phyloP scores from a whole-genome alignment of 2,329 filamentous ascomycete species.

The Colletotrichum higginsianum region DNA sequence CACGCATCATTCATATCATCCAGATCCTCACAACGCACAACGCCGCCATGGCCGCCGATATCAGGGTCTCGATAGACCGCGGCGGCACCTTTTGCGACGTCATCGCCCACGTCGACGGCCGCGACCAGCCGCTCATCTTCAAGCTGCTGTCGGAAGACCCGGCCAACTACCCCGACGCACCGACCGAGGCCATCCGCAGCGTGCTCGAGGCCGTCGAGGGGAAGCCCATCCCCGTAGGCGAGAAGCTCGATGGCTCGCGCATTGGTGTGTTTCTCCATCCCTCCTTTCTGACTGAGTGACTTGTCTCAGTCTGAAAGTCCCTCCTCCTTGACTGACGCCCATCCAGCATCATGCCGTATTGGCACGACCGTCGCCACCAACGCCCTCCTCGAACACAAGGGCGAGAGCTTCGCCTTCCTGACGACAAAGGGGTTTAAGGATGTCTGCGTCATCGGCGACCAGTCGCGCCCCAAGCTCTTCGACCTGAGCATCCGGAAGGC shows the following conservation, averaged over 20 bases:
- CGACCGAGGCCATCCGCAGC: slow-evolving; percentile 78
- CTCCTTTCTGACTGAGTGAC: not conserved
- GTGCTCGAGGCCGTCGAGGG: slow-evolving; percentile 74
- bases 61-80: slow-evolving; percentile 62
- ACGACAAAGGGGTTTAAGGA: slow-evolving; percentile 81
- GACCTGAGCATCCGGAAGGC: slow-evolving; percentile 78
- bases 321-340: not conserved
- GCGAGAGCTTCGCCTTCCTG: slow-evolving; percentile 78
- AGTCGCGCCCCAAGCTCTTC: slow-evolving; percentile 80
- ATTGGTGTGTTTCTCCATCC: slow-evolving; percentile 46
- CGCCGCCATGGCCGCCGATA: slow-evolving; percentile 42
- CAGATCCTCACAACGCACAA: not conserved
- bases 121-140: slow-evolving; percentile 76
- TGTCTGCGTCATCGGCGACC: slow-evolving; percentile 81
- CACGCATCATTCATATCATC: not conserved
- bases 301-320: not conserved
- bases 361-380: slow-evolving; percentile 84
- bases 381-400: slow-evolving; percentile 80
- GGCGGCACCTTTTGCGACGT: slow-evolving; percentile 85
- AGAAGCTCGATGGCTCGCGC: slow-evolving; percentile 52
- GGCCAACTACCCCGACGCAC: slow-evolving; percentile 78
- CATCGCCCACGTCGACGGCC: slow-evolving; percentile 74
- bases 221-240: slow-evolving; percentile 64
- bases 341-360: slow-evolving; percentile 79
- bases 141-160: slow-evolving; percentile 84